A percentile compares a stretch with the other conserved stretches of the same genome.
These are phyloP conservation scores for Candida gigantensis DNA, from an alignment of 1,139 yeast genomes.

Conservation along the genomic window DNA sequence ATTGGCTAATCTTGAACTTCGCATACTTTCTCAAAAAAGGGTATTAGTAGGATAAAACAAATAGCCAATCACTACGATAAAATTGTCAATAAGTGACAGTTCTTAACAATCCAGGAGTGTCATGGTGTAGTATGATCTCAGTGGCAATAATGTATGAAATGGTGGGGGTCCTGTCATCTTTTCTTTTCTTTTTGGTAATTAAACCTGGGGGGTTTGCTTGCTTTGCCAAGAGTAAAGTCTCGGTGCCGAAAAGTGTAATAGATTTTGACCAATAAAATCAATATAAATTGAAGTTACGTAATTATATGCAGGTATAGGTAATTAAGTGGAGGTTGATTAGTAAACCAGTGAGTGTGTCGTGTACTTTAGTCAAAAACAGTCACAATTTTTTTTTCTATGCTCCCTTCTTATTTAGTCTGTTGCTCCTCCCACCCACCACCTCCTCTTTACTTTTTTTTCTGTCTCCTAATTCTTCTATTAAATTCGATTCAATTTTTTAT, in stretches of 20 bases:
- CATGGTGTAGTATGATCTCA: no score
- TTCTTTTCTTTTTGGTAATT: no score
- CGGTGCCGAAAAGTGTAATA: conserved; percentile 4
- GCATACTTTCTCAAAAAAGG: no score
- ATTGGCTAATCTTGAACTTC: no score
- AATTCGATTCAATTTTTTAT: no score
- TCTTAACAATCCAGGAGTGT: no score
- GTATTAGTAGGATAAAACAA: no score
- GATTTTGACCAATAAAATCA: not conserved
- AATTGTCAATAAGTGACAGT: no score
- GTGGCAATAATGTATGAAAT: no score
- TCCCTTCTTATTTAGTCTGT: not conserved
- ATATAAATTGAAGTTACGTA: conserved; percentile 4
- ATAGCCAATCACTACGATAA: no score
- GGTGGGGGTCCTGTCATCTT: no score
- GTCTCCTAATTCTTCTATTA: not conserved
- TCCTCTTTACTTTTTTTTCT: not conserved
- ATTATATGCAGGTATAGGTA: not conserved
- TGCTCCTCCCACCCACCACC: not conserved
- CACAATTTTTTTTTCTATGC: not conserved
- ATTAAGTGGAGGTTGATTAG: conserved; percentile 2
- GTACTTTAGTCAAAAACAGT: conserved; percentile 1
- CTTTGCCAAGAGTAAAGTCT: conserved; percentile 1
- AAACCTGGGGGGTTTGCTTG: not conserved
- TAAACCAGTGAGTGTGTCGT: conserved; percentile 1